phyloP scores from a whole-genome alignment of 768 basidiomycete genomes.

The Lactarius deliciosus region DNA sequence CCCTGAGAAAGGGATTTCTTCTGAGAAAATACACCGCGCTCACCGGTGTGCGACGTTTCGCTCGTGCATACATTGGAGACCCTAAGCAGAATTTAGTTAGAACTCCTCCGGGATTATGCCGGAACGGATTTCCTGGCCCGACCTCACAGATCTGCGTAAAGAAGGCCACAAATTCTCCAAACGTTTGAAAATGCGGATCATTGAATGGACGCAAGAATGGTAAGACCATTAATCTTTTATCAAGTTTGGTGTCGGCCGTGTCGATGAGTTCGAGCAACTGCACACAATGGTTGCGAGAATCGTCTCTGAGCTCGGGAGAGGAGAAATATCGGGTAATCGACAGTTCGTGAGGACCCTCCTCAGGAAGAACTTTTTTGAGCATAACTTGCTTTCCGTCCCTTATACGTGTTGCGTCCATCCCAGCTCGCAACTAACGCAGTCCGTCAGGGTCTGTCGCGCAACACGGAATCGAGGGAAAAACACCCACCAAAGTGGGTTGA shows the following conservation, averaged over 20 bases:
- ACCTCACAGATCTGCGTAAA: slow-evolving; percentile 26
- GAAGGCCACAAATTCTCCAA: slow-evolving; percentile 29
- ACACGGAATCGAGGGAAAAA: too few relatives aligned
- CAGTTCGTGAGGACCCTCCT: slow-evolving; percentile 22
- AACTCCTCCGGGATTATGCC: too few relatives aligned
- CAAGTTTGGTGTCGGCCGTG: slow-evolving; percentile 1
- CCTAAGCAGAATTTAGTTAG: slow-evolving; percentile 15
- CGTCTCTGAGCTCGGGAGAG: slow-evolving; percentile 15
- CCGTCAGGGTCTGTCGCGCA: neutral
- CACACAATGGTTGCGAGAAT: slow-evolving; percentile 28
- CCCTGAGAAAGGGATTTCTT: neutral
- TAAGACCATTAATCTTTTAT: slow-evolving; percentile 26
- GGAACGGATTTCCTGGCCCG: neutral
- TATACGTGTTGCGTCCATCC: slow-evolving; percentile 28
- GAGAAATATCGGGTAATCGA: slow-evolving; percentile 6
- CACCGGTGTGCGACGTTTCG: slow-evolving; percentile 21
- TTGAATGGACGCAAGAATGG: slow-evolving; percentile 27
- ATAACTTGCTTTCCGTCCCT: slow-evolving; percentile 26
- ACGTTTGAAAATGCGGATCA: slow-evolving; percentile 26
- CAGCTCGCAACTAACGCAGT: slow-evolving; percentile 12
- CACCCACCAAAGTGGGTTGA: slow-evolving; percentile 12
- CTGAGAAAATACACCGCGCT: neutral
- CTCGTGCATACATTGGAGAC: slow-evolving; percentile 18
- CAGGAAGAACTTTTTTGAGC: slow-evolving; percentile 28
- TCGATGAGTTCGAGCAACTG: slow-evolving; percentile 25